Base-by-base conservation (phyloP, 495 filamentous ascomycete species). In the Clavariopsis aquatica region DNA sequence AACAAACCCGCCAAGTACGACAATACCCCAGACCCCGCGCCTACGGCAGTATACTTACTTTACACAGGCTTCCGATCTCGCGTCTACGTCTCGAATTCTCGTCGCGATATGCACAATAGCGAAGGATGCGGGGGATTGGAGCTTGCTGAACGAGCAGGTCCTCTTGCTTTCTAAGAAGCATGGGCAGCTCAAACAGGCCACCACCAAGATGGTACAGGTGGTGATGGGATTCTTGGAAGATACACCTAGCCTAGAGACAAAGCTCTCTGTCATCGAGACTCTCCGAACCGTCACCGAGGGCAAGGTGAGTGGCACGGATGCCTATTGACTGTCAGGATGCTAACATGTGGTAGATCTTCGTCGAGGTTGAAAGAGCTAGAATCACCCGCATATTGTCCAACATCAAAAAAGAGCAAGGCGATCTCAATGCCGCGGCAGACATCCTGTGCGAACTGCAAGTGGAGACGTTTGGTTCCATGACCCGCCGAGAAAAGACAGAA, bases 391-490 rank as follows among this genome's bases (percentile, higher is more conserved):
- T 96, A 64, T 82, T 98, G 19, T 96, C 94, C 52, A 85, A 96
- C 76, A 97, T 98, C 82, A 97, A 96, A 82, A 96, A 96, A 75
- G 76, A 87, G 53, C 91, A 97, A 77, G 93, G 93, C 54, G 92
- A 98, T 71, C 82, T 96, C 62, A 89, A 88, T 71, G 87, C 90
- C 15, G 95, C 94, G 6, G 88, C 90, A 63, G 93, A 96, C 68
- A 94, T 91, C 57, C 83, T 98, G 23, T 98, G 94, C 77, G 94
- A 98, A 79, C 83, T 98, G 58, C 94, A 98, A 75, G 94, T 98
- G 19, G 94, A 98, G 81, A 98, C 94, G 0, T 98, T 98, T 71
- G 94, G 94, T 20, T 98, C 94, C 41, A 98, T 98, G 94, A 88
- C 90, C 47, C 83, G 93, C 69, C 86, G 95, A 64, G 94, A 98